Conservation (phyloP, 129 eudicot species). For the sunflower (Helianthus annuus) region DNA sequence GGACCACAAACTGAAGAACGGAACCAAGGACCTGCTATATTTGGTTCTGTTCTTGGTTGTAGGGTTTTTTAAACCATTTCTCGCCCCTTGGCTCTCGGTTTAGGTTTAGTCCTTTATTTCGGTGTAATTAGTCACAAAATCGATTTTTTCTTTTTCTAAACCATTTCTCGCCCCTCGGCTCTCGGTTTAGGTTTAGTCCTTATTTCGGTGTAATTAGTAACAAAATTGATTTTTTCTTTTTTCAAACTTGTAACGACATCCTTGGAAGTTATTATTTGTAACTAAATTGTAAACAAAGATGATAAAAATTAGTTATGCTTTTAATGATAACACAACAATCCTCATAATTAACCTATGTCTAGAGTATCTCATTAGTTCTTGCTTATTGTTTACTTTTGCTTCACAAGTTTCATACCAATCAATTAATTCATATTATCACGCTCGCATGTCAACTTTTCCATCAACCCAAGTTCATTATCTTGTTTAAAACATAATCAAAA, state of each 20-base stretch:
- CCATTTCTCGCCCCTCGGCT: too few species aligned
- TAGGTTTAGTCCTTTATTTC: not conserved
- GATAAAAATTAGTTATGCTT: not conserved
- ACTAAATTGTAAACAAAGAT: not conserved
- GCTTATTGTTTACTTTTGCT: conserved; percentile 11
- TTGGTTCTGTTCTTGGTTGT: not conserved
- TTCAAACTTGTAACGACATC: not conserved
- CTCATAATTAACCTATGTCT: not conserved
- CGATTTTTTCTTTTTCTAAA: not conserved
- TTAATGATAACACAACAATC: conserved; percentile 2
- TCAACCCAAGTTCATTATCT: not conserved
- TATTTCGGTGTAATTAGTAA: not conserved
- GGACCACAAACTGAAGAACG: not conserved
- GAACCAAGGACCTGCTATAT: not conserved
- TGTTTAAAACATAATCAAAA: not conserved
- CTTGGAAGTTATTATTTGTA: not conserved
- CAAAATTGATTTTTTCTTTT: not conserved
- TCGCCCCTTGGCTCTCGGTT: not conserved
- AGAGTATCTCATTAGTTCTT: not conserved
- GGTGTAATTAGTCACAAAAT: not conserved
- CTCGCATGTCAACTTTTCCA: not conserved
- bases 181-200: not conserved
- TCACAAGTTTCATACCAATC: not conserved
- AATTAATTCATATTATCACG: not conserved
- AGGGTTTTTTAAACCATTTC: not conserved